Base-by-base conservation (phyloP, 306 rosid genomes). In the Coriaria nepalensis region DNA sequence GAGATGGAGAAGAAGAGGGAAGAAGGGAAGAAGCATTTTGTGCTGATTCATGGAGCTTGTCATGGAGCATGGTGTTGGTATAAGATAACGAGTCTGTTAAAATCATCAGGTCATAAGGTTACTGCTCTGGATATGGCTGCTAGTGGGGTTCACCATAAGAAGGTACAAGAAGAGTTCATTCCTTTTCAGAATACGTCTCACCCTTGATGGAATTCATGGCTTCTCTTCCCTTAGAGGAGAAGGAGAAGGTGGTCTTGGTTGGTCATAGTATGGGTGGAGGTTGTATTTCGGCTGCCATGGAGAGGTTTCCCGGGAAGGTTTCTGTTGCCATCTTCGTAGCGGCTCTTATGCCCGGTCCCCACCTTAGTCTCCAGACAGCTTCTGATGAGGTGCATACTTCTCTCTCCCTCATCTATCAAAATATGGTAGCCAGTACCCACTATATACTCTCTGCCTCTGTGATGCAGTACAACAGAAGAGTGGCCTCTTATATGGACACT, bases 61-160 rank as follows among this genome's bases (percentile, higher is more conserved):
- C 78, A 67, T 53, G 94, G 94, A 7, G 86, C 77, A 0, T 80
- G 93, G 86, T 63, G 78, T 43, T 83, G 94, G 86, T 77, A 67
- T 6, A 80, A 75, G 69, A 35, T 77, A 2, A 5, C 43, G 7
- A 35, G 68, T 37, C 12, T 59, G 46, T 47, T 80, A 14, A 62
- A 65, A 59, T 65, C 77, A 0, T 45, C 10, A 32, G 83, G 81
- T 11, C 81, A 69, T 59, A 5, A 43, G 13, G 83, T 77, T 8
- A 77, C 82, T 6, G 40, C 70, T 11, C 45, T 77, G 20, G 83
- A 83, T 72, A 45, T 74, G 70, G 77, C 77, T 4, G 78, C 77
- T 10, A 70, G 66, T 6, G 85, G 94, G 4, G 66, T 69, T 33
- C 47, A 79, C 60, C 68, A 40, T 6, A 77, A 44, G 52, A 60